These are phyloP conservation scores for Sporisorium scitamineum DNA, from an alignment of 1,284 basidiomycete species.

Conservation along the genomic window DNA sequence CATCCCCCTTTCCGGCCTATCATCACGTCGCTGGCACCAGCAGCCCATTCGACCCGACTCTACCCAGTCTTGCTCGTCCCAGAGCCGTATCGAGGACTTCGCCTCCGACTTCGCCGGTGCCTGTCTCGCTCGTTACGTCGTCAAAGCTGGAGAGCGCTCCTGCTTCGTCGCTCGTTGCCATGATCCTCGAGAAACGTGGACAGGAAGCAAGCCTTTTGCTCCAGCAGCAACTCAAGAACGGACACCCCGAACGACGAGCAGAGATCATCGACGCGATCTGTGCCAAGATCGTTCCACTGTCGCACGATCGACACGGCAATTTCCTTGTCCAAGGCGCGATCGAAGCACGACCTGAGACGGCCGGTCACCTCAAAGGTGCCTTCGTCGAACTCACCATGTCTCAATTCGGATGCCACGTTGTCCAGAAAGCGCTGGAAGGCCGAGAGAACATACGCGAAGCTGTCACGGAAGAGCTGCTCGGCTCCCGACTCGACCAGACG, in stretches of 20 bases:
- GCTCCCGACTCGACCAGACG: conserved; percentile 47
- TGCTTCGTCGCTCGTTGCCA: conserved; percentile 29
- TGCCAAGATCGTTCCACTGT: conserved; percentile 38
- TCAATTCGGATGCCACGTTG: conserved; percentile 63
- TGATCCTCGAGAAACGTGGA: conserved; percentile 42
- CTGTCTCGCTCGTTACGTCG: background rate
- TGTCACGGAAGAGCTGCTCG: conserved; percentile 59
- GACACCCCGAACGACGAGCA: conserved; percentile 19
- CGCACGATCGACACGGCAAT: conserved; percentile 62
- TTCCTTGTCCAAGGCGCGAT: conserved; percentile 62
- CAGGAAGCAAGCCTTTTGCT: conserved; percentile 59
- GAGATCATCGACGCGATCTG: conserved; percentile 52
- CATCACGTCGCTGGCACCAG: background rate
- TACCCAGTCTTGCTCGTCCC: conserved; percentile 8
- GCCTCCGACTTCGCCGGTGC: conserved; percentile 15
- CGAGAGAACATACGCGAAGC: conserved; percentile 29
- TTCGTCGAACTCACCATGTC: conserved; percentile 58
- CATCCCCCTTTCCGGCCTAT: background rate
- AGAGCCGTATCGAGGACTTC: conserved; percentile 10
- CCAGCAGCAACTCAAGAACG: conserved; percentile 63
- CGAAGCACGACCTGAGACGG: conserved; percentile 33
- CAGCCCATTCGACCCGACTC: background rate
- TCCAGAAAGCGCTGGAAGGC: conserved; percentile 57
- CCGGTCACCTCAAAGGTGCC: conserved; percentile 44
- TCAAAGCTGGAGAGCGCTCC: conserved; percentile 26